A percentile compares a stretch with the other conserved stretches of the same genome.
Conservation (phyloP, 108 stramenopile species). For the Cyclotella cryptica region DNA sequence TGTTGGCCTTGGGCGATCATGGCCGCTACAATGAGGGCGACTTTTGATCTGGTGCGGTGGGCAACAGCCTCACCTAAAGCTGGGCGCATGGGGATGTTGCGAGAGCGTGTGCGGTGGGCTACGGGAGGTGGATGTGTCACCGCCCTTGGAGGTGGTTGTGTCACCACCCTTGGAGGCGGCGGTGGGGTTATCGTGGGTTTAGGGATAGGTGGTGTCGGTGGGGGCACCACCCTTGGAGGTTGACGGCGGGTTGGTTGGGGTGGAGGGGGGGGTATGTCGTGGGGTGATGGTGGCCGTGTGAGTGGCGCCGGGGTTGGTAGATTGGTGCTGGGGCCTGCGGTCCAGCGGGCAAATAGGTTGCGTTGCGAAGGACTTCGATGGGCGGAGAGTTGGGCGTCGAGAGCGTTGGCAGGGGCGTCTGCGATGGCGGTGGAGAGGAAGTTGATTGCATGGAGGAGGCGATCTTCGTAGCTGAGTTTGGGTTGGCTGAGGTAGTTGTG, state of each 20-base stretch:
- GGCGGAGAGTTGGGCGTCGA: slow-evolving; percentile 6
- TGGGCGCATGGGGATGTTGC: background rate
- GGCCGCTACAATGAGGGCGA: background rate
- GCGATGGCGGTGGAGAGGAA: background rate
- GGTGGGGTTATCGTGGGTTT: too few relatives aligned
- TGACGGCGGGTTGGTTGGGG: background rate
- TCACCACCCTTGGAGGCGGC: too few relatives aligned
- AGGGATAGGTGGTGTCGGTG: background rate
- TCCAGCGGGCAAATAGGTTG: background rate
- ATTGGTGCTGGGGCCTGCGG: background rate
- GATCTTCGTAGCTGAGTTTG: background rate
- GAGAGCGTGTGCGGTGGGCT: background rate
- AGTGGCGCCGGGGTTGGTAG: background rate
- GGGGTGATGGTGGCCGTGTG: too few relatives aligned
- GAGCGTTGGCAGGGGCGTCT: background rate
- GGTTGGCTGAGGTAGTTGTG: slow-evolving; percentile 7
- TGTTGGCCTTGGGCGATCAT: background rate
- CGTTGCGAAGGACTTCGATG: slow-evolving; percentile 5
- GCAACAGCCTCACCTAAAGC: background rate
- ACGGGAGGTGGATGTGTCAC: background rate
- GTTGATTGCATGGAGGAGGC: slow-evolving; percentile 19
- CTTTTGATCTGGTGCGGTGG: background rate
- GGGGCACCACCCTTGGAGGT: slow-evolving; percentile 30
- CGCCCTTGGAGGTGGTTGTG: slow-evolving; percentile 8
- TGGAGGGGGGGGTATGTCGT: too few relatives aligned